Conservation (phyloP, 2,329 filamentous ascomycete genomes). For the Colletotrichum filicis region DNA sequence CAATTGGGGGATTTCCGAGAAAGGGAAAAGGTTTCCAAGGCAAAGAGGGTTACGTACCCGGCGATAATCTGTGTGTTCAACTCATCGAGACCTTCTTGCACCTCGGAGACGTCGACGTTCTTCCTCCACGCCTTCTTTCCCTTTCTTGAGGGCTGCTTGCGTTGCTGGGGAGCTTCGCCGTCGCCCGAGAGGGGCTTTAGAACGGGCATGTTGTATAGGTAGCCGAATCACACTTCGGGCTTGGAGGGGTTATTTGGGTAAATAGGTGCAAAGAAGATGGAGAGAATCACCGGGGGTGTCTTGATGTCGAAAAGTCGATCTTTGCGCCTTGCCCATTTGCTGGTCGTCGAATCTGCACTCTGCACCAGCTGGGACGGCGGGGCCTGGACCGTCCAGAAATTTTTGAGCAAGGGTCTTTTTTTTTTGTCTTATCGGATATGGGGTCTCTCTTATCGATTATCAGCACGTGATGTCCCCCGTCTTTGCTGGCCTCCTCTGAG, state of each 20-base stretch:
- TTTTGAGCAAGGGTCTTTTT: slow-evolving; percentile 22
- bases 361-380: slow-evolving; percentile 5
- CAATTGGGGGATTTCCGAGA: not conserved
- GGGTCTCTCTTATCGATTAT: not conserved
- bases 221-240: not conserved
- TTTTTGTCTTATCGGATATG: slow-evolving; percentile 7
- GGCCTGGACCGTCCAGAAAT: slow-evolving; percentile 31
- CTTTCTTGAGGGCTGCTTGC: slow-evolving; percentile 91
- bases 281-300: not conserved
- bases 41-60: slow-evolving; percentile 68
- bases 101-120: slow-evolving; percentile 92
- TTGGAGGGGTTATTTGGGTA: too few species aligned
- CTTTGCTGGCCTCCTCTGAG: slow-evolving; percentile 1
- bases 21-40: not conserved
- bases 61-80: slow-evolving; percentile 90
- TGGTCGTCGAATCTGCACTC: slow-evolving; percentile 10
- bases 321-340: slow-evolving; percentile 3
- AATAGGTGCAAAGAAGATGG: not conserved
- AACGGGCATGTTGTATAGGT: slow-evolving; percentile 60
- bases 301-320: slow-evolving; percentile 19
- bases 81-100: slow-evolving; percentile 84
- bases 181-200: slow-evolving; percentile 60
- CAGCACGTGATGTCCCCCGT: slow-evolving; percentile 21
- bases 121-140: slow-evolving; percentile 99
- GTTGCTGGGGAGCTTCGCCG: slow-evolving; percentile 77